Base-by-base conservation (phyloP, 495 filamentous ascomycete species). In the Hypoxylon lenormandii region DNA sequence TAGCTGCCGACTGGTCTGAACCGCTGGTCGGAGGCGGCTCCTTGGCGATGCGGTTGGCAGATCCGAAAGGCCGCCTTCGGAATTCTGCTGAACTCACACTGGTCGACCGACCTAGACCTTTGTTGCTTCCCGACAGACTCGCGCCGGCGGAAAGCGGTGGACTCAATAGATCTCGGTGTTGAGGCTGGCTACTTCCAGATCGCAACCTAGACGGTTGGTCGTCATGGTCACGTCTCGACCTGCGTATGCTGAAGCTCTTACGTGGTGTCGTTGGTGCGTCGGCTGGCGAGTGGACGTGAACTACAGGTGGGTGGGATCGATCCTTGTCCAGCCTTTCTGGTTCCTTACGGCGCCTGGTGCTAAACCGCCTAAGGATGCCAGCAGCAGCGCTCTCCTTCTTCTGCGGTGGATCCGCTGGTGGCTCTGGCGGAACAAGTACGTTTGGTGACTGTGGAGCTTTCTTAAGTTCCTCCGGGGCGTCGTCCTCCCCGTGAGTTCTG, bases 401-500 rank as follows among this genome's bases (percentile, higher is more conserved):
- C 30, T 78, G 79, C 0, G 88, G 84, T 15, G 85, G 87, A 48
- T 93, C 91, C 3, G 86, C 81, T 1, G 83, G 83, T 0, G 86
- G 80, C 12, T 85, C 82, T 76, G 73, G 88, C 82, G 61, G 82
- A 43, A 30, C 37, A 40, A 62, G 72, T 18, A 52, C 46, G 36
- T 60, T 83, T 73, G 55, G 85, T 76, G 70, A 91, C 68, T 75
- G 72, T 10, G 93, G 88, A 15, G 90, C 78, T 72, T 89, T 90
- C 78, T 93, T 92, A 78, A 92, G 80, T 3, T 84, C 85, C 50
- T 95, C 91, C 3, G 88, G 82, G 13, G 94, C 85, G 33, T 99
- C 96, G 65, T 98, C 95, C 77, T 98, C 95, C 42, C 95, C 96
- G 74, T 98, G 96, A 0, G 95, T 98, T 58, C 96, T 82, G 26